Evolutionary conservation across 2,329 filamentous ascomycete species (phyloP).

Genomic region (Xylariaceae sp.): DNA sequence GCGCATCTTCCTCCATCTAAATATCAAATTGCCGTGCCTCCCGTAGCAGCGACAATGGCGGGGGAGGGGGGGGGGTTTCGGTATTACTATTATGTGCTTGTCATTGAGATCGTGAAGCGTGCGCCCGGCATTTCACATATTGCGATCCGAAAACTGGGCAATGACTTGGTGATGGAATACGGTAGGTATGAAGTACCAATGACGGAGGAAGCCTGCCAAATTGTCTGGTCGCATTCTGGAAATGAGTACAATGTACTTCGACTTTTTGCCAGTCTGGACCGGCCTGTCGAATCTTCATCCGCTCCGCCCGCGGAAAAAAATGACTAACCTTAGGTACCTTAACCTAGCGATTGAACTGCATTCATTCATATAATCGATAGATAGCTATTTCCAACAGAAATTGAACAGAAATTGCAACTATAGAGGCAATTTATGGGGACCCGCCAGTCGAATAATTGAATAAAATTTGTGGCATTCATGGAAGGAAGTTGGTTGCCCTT

Average conservation of each 20-base stretch:
- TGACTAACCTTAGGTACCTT: too few relatives aligned
- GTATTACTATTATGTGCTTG: slow-evolving; percentile 1
- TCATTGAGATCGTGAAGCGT: slow-evolving; percentile 3
- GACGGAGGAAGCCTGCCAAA: not conserved
- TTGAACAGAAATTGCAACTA: too few relatives aligned
- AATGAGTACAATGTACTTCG: not conserved
- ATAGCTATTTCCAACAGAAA: too few relatives aligned
- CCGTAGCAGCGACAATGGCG: not conserved
- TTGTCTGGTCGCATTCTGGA: not conserved
- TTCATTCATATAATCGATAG: too few relatives aligned
- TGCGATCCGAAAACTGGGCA: slow-evolving; percentile 9
- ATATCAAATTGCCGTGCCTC: slow-evolving; percentile 20
- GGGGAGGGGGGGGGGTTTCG: too few relatives aligned
- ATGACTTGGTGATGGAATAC: not conserved
- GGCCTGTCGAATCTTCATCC: too few relatives aligned
- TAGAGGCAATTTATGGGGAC: too few relatives aligned
- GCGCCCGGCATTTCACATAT: slow-evolving; percentile 23
- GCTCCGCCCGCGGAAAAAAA: too few relatives aligned
- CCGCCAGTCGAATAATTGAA: too few relatives aligned
- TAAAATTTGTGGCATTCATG: too few relatives aligned
- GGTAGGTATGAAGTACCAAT: not conserved
- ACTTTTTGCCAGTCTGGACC: not conserved
- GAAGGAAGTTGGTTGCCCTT: too few relatives aligned
- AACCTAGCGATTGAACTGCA: too few relatives aligned
- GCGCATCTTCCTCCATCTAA: slow-evolving; percentile 37